A percentile compares a stretch with the other conserved stretches of the same genome.
Evolutionary conservation across 441 rosid species (phyloP).

Genomic region (Erodium chrysanthum): DNA sequence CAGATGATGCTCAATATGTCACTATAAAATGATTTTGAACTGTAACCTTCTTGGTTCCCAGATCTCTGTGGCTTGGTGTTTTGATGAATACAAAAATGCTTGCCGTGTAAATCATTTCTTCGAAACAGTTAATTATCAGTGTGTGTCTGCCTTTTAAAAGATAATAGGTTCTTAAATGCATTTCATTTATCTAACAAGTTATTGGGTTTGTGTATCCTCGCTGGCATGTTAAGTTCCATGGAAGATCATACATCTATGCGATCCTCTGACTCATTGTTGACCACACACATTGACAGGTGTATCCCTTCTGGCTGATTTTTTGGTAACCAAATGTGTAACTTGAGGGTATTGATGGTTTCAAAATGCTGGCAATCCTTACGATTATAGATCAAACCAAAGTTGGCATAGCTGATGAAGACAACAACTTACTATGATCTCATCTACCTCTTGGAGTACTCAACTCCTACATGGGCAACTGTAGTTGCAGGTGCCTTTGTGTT

Average conservation of each 20-base stretch:
- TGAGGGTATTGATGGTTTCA: slow-evolving; percentile 11
- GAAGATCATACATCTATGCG: background rate
- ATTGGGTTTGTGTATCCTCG: background rate
- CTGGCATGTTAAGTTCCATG: background rate
- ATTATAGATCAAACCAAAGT: slow-evolving; percentile 11
- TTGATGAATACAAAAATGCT: background rate
- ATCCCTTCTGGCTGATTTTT: background rate
- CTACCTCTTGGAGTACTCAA: slow-evolving; percentile 31
- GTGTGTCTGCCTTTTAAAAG: background rate
- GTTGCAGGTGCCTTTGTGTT: slow-evolving; percentile 53
- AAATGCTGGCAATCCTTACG: slow-evolving; percentile 26
- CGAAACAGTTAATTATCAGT: background rate
- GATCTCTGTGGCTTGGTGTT: background rate
- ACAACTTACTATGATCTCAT: slow-evolving; percentile 30
- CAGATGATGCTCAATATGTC: background rate
- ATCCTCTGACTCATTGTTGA: background rate
- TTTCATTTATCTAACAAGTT: background rate
- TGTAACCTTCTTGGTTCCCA: background rate
- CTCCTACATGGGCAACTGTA: slow-evolving; percentile 74
- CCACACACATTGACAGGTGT: background rate
- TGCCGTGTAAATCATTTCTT: background rate
- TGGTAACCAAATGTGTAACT: background rate
- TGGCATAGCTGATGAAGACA: slow-evolving; percentile 42
- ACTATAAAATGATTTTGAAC: background rate
- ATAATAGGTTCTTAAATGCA: background rate